Percentiles rank a stretch among this genome's conserved stretches.
These are phyloP conservation scores for Saccharomyces kudriavzevii DNA, from an alignment of 805 yeast genomes.

Conservation along the genomic window DNA sequence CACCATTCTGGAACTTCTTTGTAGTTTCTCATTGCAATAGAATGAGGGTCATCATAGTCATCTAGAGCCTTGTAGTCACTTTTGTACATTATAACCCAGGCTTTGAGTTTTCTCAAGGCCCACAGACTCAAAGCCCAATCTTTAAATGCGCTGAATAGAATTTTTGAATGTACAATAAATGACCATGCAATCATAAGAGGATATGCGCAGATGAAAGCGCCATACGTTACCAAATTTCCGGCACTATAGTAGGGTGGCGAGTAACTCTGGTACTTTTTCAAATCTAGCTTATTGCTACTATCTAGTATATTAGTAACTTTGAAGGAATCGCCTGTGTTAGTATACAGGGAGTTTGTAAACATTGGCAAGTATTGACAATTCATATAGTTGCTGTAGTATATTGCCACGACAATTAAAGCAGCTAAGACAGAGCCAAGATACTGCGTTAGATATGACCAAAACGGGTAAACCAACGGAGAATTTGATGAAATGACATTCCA, in stretches of 20 bases:
- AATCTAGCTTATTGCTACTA: conserved; percentile 38
- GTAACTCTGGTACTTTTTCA: conserved; percentile 39
- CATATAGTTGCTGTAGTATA: conserved; percentile 36
- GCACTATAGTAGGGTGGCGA: conserved; percentile 65
- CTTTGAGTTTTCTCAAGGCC: conserved; percentile 8
- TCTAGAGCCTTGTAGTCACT: conserved; percentile 22
- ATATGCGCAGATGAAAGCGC: conserved; percentile 47
- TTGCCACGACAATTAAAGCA: conserved; percentile 30
- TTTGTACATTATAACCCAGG: conserved; percentile 26
- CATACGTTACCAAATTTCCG: conserved; percentile 51
- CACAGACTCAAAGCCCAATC: conserved; percentile 11
- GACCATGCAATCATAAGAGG: conserved; percentile 49
- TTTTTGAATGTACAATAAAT: conserved; percentile 37
- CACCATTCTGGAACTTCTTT: conserved; percentile 67
- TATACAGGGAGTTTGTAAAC: conserved; percentile 44
- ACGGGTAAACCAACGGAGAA: conserved; percentile 38
- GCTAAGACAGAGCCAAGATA: conserved; percentile 31
- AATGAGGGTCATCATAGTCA: conserved; percentile 43
- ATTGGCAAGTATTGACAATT: conserved; percentile 35
- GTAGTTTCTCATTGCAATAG: conserved; percentile 48
- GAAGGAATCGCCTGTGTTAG: conserved; percentile 43
- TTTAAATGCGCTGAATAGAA: conserved; percentile 34
- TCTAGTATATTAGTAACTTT: conserved; percentile 41
- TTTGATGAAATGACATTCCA: conserved; percentile 36
- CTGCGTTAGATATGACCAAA: conserved; percentile 31